A percentile compares a stretch with the other conserved stretches of the same genome.
phyloP scores from a whole-genome alignment of 2,329 filamentous ascomycete species.

The Exophiala mesophila region DNA sequence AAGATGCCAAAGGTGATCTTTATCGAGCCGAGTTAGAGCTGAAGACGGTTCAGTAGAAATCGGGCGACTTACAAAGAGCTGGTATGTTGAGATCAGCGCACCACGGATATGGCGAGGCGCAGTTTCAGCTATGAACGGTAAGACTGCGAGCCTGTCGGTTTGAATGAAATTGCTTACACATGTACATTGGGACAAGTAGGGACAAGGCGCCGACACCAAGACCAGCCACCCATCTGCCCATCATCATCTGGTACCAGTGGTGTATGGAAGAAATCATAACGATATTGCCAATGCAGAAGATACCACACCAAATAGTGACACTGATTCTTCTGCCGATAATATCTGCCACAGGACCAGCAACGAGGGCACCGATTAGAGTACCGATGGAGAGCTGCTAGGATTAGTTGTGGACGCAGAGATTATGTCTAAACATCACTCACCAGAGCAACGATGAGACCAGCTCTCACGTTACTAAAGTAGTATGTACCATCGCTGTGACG shows the following conservation, averaged over 20 bases:
- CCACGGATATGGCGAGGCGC: slow-evolving; percentile 43
- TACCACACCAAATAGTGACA: slow-evolving; percentile 37
- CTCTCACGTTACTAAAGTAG: slow-evolving; percentile 39
- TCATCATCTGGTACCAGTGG: slow-evolving; percentile 58
- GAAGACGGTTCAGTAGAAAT: neutral
- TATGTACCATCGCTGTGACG: slow-evolving; percentile 34
- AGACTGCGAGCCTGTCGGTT: slow-evolving; percentile 32
- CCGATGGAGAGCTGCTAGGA: slow-evolving; percentile 57
- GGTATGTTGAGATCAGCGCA: slow-evolving; percentile 41
- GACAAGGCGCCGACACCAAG: slow-evolving; percentile 41
- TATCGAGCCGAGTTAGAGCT: slow-evolving; percentile 30
- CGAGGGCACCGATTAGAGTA: slow-evolving; percentile 66
- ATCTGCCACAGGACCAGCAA: slow-evolving; percentile 48
- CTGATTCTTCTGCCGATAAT: slow-evolving; percentile 40
- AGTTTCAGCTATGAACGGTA: slow-evolving; percentile 46
- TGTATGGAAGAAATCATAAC: slow-evolving; percentile 53
- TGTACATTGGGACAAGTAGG: slow-evolving; percentile 42
- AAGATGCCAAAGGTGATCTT: slow-evolving; percentile 54
- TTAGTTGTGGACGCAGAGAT: neutral
- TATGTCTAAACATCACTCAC: slow-evolving; percentile 25
- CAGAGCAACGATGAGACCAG: slow-evolving; percentile 40
- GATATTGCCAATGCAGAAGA: slow-evolving; percentile 39
- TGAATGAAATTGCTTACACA: slow-evolving; percentile 9
- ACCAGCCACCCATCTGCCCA: slow-evolving; percentile 42
- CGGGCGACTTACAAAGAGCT: slow-evolving; percentile 42